Conservation (phyloP, 2,329 filamentous ascomycete genomes). For the Lecanoromycetidae sp. region DNA sequence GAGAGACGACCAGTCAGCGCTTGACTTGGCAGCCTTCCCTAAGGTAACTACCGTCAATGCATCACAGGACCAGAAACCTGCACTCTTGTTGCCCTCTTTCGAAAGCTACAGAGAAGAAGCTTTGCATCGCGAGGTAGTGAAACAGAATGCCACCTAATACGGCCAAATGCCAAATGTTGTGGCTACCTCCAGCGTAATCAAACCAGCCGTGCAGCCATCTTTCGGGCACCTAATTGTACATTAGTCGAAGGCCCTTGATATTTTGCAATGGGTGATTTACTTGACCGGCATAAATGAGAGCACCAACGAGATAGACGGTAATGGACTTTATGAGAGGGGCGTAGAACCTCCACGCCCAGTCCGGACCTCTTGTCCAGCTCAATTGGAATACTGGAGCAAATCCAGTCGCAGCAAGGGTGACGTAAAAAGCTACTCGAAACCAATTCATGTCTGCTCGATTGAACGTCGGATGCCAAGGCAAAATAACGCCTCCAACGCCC, state of each 20-base stretch:
- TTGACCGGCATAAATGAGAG: conserved; percentile 53
- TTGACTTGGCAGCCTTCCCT: conserved; percentile 14
- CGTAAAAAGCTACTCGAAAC: conserved; percentile 83
- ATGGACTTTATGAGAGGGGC: conserved; percentile 75
- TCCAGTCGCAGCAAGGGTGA: conserved; percentile 73
- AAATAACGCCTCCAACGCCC: conserved; percentile 73
- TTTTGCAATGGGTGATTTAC: background rate
- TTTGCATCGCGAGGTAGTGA: conserved; percentile 91
- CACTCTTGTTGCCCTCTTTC: conserved; percentile 43
- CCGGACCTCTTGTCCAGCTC: conserved; percentile 60
- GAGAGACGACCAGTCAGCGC: conserved; percentile 17
- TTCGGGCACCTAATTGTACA: conserved; percentile 60
- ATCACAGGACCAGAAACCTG: conserved; percentile 5
- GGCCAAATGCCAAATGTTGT: conserved; percentile 95
- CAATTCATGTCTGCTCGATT: conserved; percentile 88
- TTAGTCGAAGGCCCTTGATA: background rate
- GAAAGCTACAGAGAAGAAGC: conserved; percentile 76
- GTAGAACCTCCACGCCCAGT: conserved; percentile 82
- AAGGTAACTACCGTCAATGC: background rate
- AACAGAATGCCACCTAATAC: conserved; percentile 94
- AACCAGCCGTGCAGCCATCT: conserved; percentile 86
- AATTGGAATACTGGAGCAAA: conserved; percentile 83
- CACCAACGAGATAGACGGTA: conserved; percentile 72
- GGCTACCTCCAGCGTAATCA: conserved; percentile 87
- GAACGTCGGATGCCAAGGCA: conserved; percentile 94